Base-by-base conservation (phyloP, 495 filamentous ascomycete species). In the Ascobolus immersus region DNA sequence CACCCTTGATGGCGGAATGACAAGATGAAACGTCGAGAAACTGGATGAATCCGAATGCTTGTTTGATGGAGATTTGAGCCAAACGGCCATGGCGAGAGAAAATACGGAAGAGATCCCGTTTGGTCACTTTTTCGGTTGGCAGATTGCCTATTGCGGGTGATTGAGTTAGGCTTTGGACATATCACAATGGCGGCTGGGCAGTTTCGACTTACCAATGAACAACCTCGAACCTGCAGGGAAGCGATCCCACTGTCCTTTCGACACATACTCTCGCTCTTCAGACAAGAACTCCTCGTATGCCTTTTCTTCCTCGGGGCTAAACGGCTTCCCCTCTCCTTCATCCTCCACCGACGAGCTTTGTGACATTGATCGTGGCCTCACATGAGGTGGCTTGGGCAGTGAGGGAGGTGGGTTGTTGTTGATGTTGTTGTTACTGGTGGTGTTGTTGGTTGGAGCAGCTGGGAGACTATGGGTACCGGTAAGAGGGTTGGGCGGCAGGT, bases 11-110 rank as follows among this genome's bases (percentile, higher is more conserved):
- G 10, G 82, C 80, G 18, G 59, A 56, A 38, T 65, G 58, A 41
- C 79, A 86, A 42, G 79, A 71, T 9, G 55, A 56, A 3, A 67
- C 55, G 22, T 80, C 77, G 35, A 90, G 61, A 39, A 84, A 96
- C 48, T 96, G 86, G 25, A 93, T 80, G 45, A 96, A 96, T 3
- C 86, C 86, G 55, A 91, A 96, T 2, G 81, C 81, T 50, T 82
- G 78, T 48, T 94, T 94, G 46, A 96, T 77, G 2, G 82, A 92
- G 24, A 96, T 79, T 50, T 96, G 86, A 2, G 84, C 84, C 22
- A 96, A 56, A 35, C 71, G 73, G 21, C 86, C 86, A 52, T 81
- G 82, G 27, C 65, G 63, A 48, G 74, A 69, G 45, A 96, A 96
- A 11, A 78, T 61, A 39, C 84, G 73, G 46, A 90, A 94, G 23